Conservation (phyloP, 306 rosid genomes). For the Begonia loranthoides region DNA sequence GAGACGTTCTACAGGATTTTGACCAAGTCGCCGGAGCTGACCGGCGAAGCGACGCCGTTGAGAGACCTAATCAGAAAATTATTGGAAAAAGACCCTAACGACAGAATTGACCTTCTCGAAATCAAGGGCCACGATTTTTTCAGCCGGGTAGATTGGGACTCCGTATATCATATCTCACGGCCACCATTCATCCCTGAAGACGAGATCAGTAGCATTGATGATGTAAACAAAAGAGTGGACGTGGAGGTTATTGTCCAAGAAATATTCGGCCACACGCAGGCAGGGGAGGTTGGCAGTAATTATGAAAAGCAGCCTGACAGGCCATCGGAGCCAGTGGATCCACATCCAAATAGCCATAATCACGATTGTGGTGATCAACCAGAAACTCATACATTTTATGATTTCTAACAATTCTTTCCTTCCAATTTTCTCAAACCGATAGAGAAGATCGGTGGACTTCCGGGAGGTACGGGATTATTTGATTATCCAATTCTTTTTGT, state of each 20-base stretch:
- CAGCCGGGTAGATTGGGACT: conserved; percentile 40
- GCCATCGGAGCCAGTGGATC: too few relatives aligned
- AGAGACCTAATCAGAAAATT: conserved; percentile 41
- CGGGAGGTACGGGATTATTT: too few relatives aligned
- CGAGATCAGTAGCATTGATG: conserved; percentile 20
- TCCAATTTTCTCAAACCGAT: too few relatives aligned
- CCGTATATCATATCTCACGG: conserved; percentile 31
- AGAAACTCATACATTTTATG: too few relatives aligned
- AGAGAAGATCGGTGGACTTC: too few relatives aligned
- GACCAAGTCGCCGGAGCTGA: conserved; percentile 24
- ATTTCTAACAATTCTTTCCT: too few relatives aligned
- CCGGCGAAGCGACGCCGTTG: conserved; percentile 41
- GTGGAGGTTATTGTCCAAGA: conserved; percentile 53
- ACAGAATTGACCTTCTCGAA: conserved; percentile 40
- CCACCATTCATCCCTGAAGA: conserved; percentile 61
- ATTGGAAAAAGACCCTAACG: conserved; percentile 47
- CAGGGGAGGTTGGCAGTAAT: not conserved
- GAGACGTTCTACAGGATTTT: conserved; percentile 61
- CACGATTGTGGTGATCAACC: too few relatives aligned
- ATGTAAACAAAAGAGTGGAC: conserved; percentile 13
- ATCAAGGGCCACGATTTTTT: conserved; percentile 72
- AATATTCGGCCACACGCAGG: conserved; percentile 21
- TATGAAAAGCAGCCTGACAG: not conserved
- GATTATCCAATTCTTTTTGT: too few relatives aligned
- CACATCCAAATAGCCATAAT: too few relatives aligned